Evolutionary conservation across 352 stramenopile species (phyloP).

Genomic region (Globisporangium cylindrosporum): DNA sequence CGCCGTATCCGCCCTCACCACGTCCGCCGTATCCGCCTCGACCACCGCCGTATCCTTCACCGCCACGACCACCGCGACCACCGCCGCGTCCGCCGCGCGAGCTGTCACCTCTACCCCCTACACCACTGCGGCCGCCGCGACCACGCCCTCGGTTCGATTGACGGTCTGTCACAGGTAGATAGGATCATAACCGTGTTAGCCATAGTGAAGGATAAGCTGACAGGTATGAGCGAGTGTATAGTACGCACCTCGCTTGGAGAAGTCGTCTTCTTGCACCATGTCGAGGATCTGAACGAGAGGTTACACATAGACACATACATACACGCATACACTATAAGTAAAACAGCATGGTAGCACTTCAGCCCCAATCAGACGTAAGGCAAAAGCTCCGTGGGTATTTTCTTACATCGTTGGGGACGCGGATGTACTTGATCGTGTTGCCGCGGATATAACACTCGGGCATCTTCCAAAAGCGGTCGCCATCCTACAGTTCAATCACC

Average conservation of each 20-base stretch:
- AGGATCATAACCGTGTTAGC: conserved; percentile 11
- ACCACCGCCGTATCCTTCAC: conserved; percentile 41
- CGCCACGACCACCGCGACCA: conserved; percentile 34
- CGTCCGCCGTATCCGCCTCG: conserved; percentile 41
- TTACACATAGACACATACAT: not conserved
- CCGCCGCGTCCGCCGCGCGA: conserved; percentile 10
- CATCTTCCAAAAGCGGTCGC: conserved; percentile 98
- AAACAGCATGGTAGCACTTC: not conserved
- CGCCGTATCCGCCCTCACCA: conserved; percentile 31
- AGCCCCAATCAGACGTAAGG: not conserved
- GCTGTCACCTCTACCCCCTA: conserved; percentile 31
- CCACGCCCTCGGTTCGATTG: conserved; percentile 69
- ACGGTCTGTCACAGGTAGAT: conserved; percentile 42
- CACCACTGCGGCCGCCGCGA: conserved; percentile 55
- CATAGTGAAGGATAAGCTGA: conserved; percentile 5
- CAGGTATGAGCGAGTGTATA: not conserved
- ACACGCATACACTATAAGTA: not conserved
- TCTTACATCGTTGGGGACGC: conserved; percentile 94
- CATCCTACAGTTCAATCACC: conserved; percentile 64
- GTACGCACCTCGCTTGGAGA: conserved; percentile 64
- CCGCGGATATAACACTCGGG: conserved; percentile 98
- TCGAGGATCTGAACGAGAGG: conserved; percentile 79
- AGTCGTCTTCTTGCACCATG: conserved; percentile 94
- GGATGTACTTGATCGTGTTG: conserved; percentile 98
- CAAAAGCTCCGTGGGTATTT: not conserved